phyloP scores from a whole-genome alignment of 805 yeast species.

The Saccharomycopsis sp. region DNA sequence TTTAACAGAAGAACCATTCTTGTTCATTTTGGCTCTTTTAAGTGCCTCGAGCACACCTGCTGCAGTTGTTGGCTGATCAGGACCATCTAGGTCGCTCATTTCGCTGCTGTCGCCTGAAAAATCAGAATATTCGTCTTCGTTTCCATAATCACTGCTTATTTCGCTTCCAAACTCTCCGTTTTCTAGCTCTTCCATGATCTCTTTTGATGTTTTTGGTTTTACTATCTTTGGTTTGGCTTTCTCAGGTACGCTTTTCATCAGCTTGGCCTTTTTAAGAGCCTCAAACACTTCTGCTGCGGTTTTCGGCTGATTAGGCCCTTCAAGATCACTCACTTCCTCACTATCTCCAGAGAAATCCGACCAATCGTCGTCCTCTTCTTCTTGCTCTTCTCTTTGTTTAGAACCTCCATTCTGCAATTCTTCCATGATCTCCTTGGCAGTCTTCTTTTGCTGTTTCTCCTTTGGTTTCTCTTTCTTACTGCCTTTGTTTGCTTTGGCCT shows the following conservation, averaged over 20 bases:
- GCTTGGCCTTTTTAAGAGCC: slow-evolving; percentile 36
- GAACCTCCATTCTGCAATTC: slow-evolving; percentile 18
- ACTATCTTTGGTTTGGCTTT: slow-evolving; percentile 3
- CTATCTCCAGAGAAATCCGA: slow-evolving; percentile 28
- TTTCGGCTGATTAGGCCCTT: slow-evolving; percentile 26
- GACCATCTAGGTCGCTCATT: slow-evolving; percentile 22
- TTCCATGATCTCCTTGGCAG: slow-evolving; percentile 22
- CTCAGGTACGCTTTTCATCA: slow-evolving; percentile 23
- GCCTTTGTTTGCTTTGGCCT: slow-evolving; percentile 31
- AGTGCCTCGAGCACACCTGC: slow-evolving; percentile 40
- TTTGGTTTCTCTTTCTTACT: slow-evolving; percentile 20
- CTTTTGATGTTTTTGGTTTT: slow-evolving; percentile 23
- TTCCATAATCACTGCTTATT: slow-evolving; percentile 15
- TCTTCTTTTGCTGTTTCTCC: slow-evolving; percentile 17
- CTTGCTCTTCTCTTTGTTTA: slow-evolving; percentile 24
- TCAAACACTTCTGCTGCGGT: slow-evolving; percentile 40
- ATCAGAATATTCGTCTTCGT: slow-evolving; percentile 12
- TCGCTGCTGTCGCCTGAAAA: background rate
- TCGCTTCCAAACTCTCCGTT: slow-evolving; percentile 13
- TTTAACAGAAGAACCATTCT: slow-evolving; percentile 30
- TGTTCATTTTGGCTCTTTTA: slow-evolving; percentile 37
- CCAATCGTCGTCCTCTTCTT: slow-evolving; percentile 27
- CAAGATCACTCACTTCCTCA: slow-evolving; percentile 22
- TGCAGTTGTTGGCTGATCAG: slow-evolving; percentile 29
- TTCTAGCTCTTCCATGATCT: slow-evolving; percentile 23